Percentiles rank a stretch among this genome's conserved stretches.
phyloP scores from a whole-genome alignment of 139 green algal genomes.

The Spirogloea muscicola region DNA sequence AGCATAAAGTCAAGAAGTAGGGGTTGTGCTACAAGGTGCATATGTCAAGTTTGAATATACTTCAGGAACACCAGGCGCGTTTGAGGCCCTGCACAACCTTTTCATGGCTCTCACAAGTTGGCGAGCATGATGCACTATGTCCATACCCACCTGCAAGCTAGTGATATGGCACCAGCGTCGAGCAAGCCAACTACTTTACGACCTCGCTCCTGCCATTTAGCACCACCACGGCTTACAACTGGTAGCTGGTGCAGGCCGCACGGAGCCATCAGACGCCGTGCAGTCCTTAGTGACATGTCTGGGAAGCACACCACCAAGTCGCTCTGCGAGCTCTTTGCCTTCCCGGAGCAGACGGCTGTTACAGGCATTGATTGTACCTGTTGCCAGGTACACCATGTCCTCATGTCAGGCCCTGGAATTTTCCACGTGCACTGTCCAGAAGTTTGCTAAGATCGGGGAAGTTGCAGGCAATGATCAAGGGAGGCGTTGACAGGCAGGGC shows the following conservation, averaged over 20 bases:
- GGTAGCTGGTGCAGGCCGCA: slow-evolving; percentile 30
- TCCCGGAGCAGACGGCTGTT: slow-evolving; percentile 13
- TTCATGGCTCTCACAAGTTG: too few species aligned
- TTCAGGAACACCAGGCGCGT: too few species aligned
- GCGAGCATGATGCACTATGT: too few species aligned
- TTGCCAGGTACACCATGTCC: slow-evolving; percentile 1
- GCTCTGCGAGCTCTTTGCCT: background rate
- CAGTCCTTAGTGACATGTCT: slow-evolving; percentile 21
- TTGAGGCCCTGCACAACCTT: too few species aligned
- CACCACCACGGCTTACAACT: slow-evolving; percentile 26
- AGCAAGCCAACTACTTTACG: slow-evolving; percentile 29
- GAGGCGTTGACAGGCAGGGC: background rate
- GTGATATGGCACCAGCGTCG: background rate
- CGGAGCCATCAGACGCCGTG: slow-evolving; percentile 20
- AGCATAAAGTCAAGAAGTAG: too few species aligned
- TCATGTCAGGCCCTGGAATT: background rate
- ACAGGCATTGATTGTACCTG: slow-evolving; percentile 39
- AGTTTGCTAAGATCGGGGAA: background rate
- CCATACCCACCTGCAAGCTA: slow-evolving; percentile 18
- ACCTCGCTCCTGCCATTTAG: slow-evolving; percentile 31
- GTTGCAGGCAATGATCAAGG: background rate
- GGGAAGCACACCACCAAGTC: slow-evolving; percentile 39
- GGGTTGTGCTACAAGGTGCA: too few species aligned
- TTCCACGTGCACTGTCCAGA: background rate
- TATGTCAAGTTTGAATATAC: too few species aligned